A percentile compares a stretch with the other conserved stretches of the same genome.
These are phyloP conservation scores for Globisporangium yorkense DNA, from an alignment of 352 stramenopile genomes.

Conservation along the genomic window DNA sequence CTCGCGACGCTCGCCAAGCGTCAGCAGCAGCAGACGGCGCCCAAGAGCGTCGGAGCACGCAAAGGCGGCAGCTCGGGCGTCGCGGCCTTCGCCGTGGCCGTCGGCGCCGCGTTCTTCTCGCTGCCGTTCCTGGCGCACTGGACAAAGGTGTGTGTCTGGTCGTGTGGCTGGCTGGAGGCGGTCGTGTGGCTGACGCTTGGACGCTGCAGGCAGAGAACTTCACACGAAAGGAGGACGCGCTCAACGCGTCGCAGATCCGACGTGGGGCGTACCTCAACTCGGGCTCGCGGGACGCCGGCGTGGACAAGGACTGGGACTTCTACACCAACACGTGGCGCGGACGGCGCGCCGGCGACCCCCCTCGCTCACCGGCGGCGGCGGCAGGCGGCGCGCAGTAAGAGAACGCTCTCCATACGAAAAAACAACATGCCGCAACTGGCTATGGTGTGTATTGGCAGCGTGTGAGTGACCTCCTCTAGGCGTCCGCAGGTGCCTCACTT, in stretches of 20 bases:
- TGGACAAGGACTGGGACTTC: constrained; percentile 81
- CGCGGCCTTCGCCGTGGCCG: constrained; percentile 34
- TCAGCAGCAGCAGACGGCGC: background rate
- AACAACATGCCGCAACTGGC: background rate
- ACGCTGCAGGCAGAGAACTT: constrained; percentile 46
- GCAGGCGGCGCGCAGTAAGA: background rate
- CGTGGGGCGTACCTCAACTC: constrained; percentile 80
- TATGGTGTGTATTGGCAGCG: background rate
- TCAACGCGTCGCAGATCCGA: constrained; percentile 70
- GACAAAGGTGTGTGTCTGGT: constrained; percentile 36
- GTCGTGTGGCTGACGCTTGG: background rate
- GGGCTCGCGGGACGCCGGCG: constrained; percentile 66
- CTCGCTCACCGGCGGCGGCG: constrained; percentile 9
- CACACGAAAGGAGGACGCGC: constrained; percentile 45
- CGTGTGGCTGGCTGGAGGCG: background rate
- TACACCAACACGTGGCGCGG: constrained; percentile 57
- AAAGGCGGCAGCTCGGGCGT: constrained; percentile 31
- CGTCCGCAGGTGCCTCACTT: constrained; percentile 15
- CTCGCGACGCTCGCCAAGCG: constrained; percentile 2
- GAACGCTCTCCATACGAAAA: background rate
- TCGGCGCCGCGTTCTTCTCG: constrained; percentile 62
- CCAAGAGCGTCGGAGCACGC: background rate
- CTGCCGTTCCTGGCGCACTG: constrained; percentile 68
- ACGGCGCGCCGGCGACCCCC: constrained; percentile 28
- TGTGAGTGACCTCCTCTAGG: too few relatives aligned